Percentiles rank a stretch among this genome's conserved stretches.
phyloP scores from a whole-genome alignment of 192 early-diverging fungal species.

The Coemansia nantahalensis region DNA sequence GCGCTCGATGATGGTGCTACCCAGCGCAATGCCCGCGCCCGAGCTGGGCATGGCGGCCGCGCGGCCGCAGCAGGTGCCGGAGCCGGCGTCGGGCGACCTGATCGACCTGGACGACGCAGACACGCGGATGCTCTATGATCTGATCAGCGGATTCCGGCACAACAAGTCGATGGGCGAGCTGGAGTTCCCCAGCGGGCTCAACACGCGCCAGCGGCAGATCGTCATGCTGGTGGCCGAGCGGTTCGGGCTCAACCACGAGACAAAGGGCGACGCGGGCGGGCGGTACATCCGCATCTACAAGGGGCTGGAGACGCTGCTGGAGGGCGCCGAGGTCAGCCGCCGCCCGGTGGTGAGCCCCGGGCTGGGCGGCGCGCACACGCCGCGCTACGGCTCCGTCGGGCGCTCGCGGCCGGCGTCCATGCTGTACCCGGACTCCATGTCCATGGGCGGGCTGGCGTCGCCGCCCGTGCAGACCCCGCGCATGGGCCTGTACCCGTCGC shows the following conservation, averaged over 20 bases:
- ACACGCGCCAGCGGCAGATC: conserved; percentile 59
- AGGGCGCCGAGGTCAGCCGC: conserved; percentile 46
- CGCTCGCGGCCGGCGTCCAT: conserved; percentile 47
- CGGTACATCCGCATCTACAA: conserved; percentile 53
- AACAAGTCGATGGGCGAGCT: conserved; percentile 65
- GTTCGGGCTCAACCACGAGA: conserved; percentile 57
- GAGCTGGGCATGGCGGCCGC: conserved; percentile 9
- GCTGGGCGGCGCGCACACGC: conserved; percentile 1
- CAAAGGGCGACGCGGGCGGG: conserved; percentile 39
- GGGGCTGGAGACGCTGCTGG: conserved; percentile 46
- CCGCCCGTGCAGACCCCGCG: conserved; percentile 29
- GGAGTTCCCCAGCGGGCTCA: conserved; percentile 61
- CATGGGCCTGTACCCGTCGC: conserved; percentile 29
- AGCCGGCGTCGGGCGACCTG: conserved; percentile 13
- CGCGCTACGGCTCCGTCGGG: conserved; percentile 31
- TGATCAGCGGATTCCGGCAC: conserved; percentile 68
- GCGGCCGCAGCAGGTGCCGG: conserved; percentile 21
- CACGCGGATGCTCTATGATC: conserved; percentile 68
- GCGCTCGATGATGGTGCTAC: conserved; percentile 46
- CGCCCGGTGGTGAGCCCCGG: conserved; percentile 39
- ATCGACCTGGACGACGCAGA: conserved; percentile 72
- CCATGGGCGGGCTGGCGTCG: conserved; percentile 36
- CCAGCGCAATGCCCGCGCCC: conserved; percentile 44
- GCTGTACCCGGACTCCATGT: conserved; percentile 49
- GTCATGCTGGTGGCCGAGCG: conserved; percentile 72